phyloP scores from a whole-genome alignment of 1,139 yeast genomes.

The Taphrina communis region DNA sequence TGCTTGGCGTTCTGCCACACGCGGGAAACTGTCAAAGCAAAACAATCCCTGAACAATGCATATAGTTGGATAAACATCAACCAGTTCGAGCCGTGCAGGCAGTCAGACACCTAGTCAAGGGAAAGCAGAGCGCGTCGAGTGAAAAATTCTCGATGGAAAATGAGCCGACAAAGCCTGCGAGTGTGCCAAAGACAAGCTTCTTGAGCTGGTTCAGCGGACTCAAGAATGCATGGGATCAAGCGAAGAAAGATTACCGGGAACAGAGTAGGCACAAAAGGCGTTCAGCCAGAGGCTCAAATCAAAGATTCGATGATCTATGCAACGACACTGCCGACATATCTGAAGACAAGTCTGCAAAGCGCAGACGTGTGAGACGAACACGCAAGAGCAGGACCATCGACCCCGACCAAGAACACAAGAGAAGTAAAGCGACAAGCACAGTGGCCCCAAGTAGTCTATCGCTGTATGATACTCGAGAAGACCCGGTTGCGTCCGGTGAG shows the following conservation, averaged over 20 bases:
- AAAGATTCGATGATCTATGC: conserved; percentile 5
- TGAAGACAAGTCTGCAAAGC: neutral
- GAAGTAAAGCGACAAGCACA: neutral
- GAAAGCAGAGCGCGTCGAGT: neutral
- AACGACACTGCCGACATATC: neutral
- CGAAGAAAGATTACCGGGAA: conserved; percentile 6
- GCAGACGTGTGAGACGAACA: neutral
- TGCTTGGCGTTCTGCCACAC: conserved; percentile 9
- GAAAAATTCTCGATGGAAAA: neutral
- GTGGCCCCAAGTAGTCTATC: neutral
- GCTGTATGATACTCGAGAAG: neutral
- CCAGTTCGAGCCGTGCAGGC: too few relatives aligned
- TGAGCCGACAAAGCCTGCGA: neutral
- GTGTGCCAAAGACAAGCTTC: neutral
- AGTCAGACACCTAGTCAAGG: too few relatives aligned
- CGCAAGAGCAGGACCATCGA: neutral
- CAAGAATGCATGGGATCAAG: conserved; percentile 24
- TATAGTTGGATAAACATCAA: too few relatives aligned
- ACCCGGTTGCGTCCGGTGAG: neutral
- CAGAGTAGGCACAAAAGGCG: neutral
- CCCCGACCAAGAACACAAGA: neutral
- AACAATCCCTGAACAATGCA: neutral
- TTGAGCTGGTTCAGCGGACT: conserved; percentile 20
- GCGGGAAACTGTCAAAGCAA: neutral
- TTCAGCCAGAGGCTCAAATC: neutral